Percentiles rank a stretch among this genome's conserved stretches.
Conservation (phyloP, 345 rosid genomes). For the Populus ilicifolia region DNA sequence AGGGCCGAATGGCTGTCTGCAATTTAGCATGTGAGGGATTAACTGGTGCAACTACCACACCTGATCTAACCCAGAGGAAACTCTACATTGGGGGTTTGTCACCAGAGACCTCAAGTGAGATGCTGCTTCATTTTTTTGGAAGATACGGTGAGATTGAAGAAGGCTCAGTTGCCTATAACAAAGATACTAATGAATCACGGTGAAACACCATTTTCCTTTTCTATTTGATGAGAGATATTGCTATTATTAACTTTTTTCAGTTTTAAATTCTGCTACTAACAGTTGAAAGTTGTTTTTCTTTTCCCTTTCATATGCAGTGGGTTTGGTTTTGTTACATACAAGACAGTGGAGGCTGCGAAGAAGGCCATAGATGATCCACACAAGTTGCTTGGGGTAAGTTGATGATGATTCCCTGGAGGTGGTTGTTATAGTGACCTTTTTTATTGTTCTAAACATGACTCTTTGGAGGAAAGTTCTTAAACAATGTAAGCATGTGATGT, state of each 20-base stretch:
- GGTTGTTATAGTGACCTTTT: background rate
- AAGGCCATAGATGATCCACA: constrained; percentile 62
- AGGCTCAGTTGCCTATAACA: constrained; percentile 67
- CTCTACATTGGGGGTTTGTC: constrained; percentile 62
- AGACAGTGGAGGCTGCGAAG: constrained; percentile 54
- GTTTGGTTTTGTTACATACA: constrained; percentile 68
- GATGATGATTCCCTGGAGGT: background rate
- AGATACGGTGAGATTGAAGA: constrained; percentile 64
- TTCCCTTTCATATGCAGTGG: constrained; percentile 40
- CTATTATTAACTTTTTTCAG: background rate
- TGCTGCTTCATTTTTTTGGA: constrained; percentile 42
- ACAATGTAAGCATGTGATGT: background rate
- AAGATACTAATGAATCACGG: constrained; percentile 66
- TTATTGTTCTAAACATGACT: background rate
- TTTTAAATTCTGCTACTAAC: background rate
- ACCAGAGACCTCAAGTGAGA: constrained; percentile 56
- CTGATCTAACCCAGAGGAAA: constrained; percentile 56
- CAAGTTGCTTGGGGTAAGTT: constrained; percentile 50
- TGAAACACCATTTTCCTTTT: constrained; percentile 5
- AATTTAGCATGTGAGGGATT: constrained; percentile 61
- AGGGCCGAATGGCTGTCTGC: constrained; percentile 70
- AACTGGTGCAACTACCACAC: constrained; percentile 40
- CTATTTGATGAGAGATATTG: background rate
- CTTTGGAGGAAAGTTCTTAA: background rate
- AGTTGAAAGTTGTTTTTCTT: constrained; percentile 3